Evolutionary conservation across 208 protist species (phyloP), one percentile per base, ranked within the genome.

Genomic region (Wallacemonas sp.): DNA sequence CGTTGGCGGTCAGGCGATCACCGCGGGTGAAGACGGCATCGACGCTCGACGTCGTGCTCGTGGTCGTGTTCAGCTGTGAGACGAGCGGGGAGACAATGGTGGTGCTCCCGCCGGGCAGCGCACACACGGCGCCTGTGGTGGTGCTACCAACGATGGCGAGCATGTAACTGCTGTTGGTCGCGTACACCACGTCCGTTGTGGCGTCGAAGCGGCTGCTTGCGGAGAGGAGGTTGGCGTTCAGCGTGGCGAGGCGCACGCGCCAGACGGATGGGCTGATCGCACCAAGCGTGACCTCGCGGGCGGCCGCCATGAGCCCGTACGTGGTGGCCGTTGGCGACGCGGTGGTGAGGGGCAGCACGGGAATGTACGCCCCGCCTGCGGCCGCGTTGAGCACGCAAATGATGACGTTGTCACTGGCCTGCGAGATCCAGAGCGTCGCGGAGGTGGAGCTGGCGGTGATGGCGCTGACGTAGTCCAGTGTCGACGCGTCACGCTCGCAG

Each of bases 171-270:
- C 48, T 64, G 19, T 61, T 34, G 6, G 93, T 61, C 1, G 78
- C 80, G 55, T 80, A 84, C 21, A 96, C 70, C 29, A 23, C 38
- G 65, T 96, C 82, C 0, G 54, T 76, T 1, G 24, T 65, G 16
- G 73, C 55, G 67, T 88, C 65, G 23, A 96, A 70, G 8, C 26
- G n/a, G 5, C 52, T 29, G 23, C 52, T 72, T 24, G 46, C 63
- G 24, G 88, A 85, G 30, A 57, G 70, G 68, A 94, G 92, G 55
- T 72, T 83, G 14, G 86, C 70, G 11, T 21, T 48, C 12, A 89
- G 73, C 21, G 49, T 80, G 30, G 75, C 77, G 63, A 90, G 70
- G 14, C 46, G 68, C 24, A 92, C 88, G 38, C 83, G 85, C 91
- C 91, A 96, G 56, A 72, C 61, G 12, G 48, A 34, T 8, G 91